Evolutionary conservation across 2,329 filamentous ascomycete genomes (phyloP).

Genomic region (Beauveria varroae): DNA sequence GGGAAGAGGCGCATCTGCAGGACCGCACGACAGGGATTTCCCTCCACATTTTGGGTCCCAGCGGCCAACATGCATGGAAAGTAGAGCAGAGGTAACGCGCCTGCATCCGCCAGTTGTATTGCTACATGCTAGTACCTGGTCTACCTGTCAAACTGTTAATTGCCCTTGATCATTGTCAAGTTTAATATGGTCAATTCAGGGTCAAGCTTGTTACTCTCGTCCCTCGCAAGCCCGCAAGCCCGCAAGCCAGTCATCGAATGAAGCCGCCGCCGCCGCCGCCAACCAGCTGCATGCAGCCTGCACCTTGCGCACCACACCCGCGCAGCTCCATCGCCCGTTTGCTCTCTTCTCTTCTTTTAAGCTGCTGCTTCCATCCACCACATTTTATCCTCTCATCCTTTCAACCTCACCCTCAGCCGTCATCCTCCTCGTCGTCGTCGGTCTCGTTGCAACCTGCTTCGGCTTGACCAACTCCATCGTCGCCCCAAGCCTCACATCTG

Average conservation of each 20-base stretch:
- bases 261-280: too few species aligned
- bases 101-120: not conserved
- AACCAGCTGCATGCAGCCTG: too few species aligned
- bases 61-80: not conserved
- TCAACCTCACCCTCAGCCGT: conserved; percentile 3
- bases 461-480: not conserved
- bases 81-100: not conserved
- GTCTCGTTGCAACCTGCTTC: not conserved
- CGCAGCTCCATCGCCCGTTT: conserved; percentile 6
- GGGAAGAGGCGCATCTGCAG: conserved; percentile 7
- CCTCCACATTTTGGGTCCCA: not conserved
- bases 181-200: too few species aligned
- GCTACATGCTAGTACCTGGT: not conserved
- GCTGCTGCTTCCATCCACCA: not conserved
- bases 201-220: too few species aligned
- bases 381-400: not conserved
- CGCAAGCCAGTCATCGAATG: too few species aligned
- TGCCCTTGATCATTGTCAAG: not conserved
- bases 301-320: not conserved
- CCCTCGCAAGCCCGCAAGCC: too few species aligned
- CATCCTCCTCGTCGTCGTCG: not conserved
- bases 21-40: conserved; percentile 6
- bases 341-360: conserved; percentile 1
- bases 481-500: not conserved
- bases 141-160: not conserved